These are phyloP conservation scores for Discostella stelligeroides DNA, from an alignment of 108 stramenopile genomes.

Conservation along the genomic window DNA sequence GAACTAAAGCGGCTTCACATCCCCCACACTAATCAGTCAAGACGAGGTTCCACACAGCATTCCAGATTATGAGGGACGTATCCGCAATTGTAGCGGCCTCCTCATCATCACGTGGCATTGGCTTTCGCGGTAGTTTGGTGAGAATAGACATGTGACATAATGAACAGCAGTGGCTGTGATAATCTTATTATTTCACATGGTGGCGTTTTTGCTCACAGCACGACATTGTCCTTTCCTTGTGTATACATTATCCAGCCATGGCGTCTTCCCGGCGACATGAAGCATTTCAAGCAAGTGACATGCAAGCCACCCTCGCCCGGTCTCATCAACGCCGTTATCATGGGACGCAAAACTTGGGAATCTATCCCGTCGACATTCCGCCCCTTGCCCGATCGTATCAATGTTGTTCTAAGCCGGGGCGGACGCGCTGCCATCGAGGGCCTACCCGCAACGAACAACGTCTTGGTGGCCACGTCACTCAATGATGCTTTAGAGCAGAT, in stretches of 20 bases:
- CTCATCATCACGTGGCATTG: conserved; percentile 62
- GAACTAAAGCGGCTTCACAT: no score
- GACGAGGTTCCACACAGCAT: conserved; percentile 53
- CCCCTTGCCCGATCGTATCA: conserved; percentile 87
- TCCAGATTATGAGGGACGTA: conserved; percentile 61
- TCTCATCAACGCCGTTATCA: conserved; percentile 93
- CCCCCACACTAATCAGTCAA: conserved; percentile 13
- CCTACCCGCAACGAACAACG: conserved; percentile 52
- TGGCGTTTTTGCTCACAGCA: no score
- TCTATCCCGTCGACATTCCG: conserved; percentile 94
- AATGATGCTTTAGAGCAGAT: conserved; percentile 81
- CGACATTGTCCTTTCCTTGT: neutral
- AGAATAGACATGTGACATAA: no score
- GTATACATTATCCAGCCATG: conserved; percentile 56
- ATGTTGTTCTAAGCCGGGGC: conserved; percentile 90
- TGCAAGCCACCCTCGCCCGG: conserved; percentile 50
- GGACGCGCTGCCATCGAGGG: conserved; percentile 24
- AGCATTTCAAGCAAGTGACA: conserved; percentile 82
- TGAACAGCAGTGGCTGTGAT: no score
- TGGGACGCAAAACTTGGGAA: conserved; percentile 99
- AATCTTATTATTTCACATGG: no score
- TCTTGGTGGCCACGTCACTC: conserved; percentile 74
- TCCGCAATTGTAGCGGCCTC: conserved; percentile 76
- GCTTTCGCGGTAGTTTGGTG: conserved; percentile 72
- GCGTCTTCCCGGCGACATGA: conserved; percentile 83